Percentiles rank a stretch among this genome's conserved stretches.
Evolutionary conservation across 2,329 filamentous ascomycete genomes (phyloP).

Genomic region (Stagonosporopsis vannaccii): DNA sequence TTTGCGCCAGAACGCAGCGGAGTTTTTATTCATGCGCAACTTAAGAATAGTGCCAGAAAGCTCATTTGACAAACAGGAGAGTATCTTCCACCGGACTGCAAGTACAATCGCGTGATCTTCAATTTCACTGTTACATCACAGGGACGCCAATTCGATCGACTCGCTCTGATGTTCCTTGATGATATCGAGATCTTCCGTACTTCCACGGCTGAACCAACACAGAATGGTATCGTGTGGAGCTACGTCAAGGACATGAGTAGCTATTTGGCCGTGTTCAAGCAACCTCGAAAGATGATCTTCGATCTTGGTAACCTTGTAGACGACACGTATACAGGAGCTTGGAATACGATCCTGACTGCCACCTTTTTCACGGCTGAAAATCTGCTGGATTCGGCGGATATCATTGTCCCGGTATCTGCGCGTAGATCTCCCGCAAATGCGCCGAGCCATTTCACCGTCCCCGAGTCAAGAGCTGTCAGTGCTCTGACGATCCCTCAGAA

Average conservation of each 20-base stretch:
- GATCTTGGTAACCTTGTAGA: constrained; percentile 76
- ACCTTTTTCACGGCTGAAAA: constrained; percentile 68
- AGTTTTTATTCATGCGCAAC: not conserved
- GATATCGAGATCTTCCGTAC: constrained; percentile 85
- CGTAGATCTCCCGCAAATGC: constrained; percentile 58
- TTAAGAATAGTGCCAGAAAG: not conserved
- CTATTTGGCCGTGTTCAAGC: constrained; percentile 72
- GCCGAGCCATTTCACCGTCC: constrained; percentile 73
- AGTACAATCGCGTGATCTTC: constrained; percentile 77
- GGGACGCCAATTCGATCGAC: constrained; percentile 78
- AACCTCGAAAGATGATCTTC: constrained; percentile 77
- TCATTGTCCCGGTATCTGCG: constrained; percentile 71
- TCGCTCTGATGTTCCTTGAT: constrained; percentile 77
- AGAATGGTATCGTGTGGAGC: constrained; percentile 74
- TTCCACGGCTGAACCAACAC: constrained; percentile 79
- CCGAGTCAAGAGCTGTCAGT: constrained; percentile 66
- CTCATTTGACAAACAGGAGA: constrained; percentile 53
- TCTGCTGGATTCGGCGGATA: constrained; percentile 61
- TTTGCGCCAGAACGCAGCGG: not conserved
- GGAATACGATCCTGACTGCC: constrained; percentile 77
- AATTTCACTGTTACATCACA: constrained; percentile 76
- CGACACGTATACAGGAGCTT: constrained; percentile 73
- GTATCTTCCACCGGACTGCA: constrained; percentile 71
- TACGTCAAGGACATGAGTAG: constrained; percentile 81
- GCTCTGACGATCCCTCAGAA: constrained; percentile 71